Base-by-base conservation (phyloP, 129 eudicot species). In the Arctium minus region DNA sequence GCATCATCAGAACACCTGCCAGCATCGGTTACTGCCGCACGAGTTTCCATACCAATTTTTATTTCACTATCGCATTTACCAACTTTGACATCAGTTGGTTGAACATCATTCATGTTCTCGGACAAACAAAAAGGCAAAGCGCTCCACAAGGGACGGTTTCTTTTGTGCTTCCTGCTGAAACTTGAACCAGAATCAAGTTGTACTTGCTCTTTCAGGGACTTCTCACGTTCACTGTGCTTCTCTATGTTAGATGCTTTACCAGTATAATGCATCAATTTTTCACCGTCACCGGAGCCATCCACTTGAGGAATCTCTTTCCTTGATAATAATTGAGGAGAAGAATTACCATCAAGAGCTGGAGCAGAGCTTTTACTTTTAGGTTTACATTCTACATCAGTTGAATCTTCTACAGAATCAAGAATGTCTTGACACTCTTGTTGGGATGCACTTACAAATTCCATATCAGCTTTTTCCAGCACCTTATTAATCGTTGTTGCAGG, bases 351-450 rank as follows among this genome's bases (percentile, higher is more conserved):
- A 37, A n/a, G 48, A 22, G 83, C 64, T 8, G 33, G 31, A 77
- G 85, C 18, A 69, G 79, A 42, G 33, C 76, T 83, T 48, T 53
- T 70, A 40, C 78, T 76, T 82, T 87, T 42, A 70, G 1, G 82
- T 74, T 44, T 60, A 76, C 81, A 83, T 76, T 88, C 92, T 79
- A 60, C 67, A 72, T 80, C 77, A 69, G 35, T 72, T 73, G 69
- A 65, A 84, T 91, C 92, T 77, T 84, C 83, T 83, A 96, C 85
- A 81, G 92, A 93, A 90, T 96, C 99, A 84, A 96, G 99, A 80
- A 96, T 96, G 76, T 96, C 98, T 87, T 93, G 98, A 86, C 98
- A 96, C 89, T 96, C 99, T 90, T 90, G 92, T 81, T 96, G 98
- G 68, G 98, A 93, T 79, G 89, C 89, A 86, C 81, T 89, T 84